Evolutionary conservation across 2,329 filamentous ascomycete genomes (phyloP), one percentile per base, ranked within the genome.

Genomic region (Paradendryphiella salina): DNA sequence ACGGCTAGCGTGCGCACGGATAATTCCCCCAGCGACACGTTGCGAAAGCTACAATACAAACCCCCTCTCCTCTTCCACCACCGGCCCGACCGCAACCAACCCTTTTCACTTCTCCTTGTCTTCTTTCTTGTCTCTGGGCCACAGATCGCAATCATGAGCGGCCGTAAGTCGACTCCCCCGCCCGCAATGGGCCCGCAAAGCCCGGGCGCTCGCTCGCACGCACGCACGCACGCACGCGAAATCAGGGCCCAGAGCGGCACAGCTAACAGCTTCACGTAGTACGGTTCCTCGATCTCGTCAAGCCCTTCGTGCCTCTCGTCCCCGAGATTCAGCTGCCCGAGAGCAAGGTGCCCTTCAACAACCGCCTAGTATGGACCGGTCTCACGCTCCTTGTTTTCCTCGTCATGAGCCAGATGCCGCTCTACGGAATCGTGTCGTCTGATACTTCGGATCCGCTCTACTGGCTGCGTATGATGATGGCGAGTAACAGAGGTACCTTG

Each of bases 381-480:
- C 71, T 74, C 75, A 97, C 94, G 62, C 85, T 99, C 68, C 82
- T 99, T 76, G 95, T 97, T 80, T 99, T 99, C 85, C 81, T 99
- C 83, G 91, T 99, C 78, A 99, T 99, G 94, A 96, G 91, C 81
- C 94, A 96, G 81, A 97, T 99, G 94, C 71, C 94, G 28, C 67
- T 80, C 28, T 99, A 99, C 80, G 94, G 94, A 79, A 99, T 99
- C 77, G 95, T 99, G 73, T 99, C 94, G 49, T 99, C 94, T 71
- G 77, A 79, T 70, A 96, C 91, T 69, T 97, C 94, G 56, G 95
- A 99, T 80, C 95, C 94, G 66, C 83, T 99, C 71, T 99, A 99
- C 85, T 99, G 94, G 94, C 84, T 99, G 73, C 89, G 94, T 78
- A 97, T 99, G 93, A 96, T 99, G 86, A 86, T 97, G 85, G 94